Evolutionary conservation across 2,329 filamentous ascomycete genomes (phyloP).

Genomic region (Colletotrichum caudatum): DNA sequence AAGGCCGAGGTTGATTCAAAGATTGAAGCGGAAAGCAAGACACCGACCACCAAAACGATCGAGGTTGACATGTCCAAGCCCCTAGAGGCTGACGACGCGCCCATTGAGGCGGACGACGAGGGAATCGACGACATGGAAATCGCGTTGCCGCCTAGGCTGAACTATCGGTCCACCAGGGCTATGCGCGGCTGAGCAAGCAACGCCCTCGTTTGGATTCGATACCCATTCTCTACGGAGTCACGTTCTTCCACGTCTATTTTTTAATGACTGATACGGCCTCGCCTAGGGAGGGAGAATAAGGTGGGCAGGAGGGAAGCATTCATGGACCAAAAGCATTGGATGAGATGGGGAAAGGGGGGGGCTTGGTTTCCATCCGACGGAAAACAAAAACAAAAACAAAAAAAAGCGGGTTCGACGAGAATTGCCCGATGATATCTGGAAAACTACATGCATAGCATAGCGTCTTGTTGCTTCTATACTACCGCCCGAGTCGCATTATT

Average conservation of each 20-base stretch:
- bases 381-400: not conserved
- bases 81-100: conserved; percentile 33
- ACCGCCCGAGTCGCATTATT: conserved; percentile 23
- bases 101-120: conserved; percentile 54
- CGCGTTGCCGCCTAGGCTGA: conserved; percentile 52
- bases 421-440: conserved; percentile 20
- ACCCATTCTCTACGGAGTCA: conserved; percentile 3
- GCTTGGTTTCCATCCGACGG: conserved; percentile 12
- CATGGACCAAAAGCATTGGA: conserved; percentile 27
- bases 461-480: conserved; percentile 39
- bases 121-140: conserved; percentile 54
- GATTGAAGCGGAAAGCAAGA: conserved; percentile 41
- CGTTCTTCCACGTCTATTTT: not conserved
- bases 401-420: not conserved
- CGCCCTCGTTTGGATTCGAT: not conserved
- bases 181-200: conserved; percentile 47
- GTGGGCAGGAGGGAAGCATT: not conserved
- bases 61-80: conserved; percentile 36
- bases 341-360: not conserved
- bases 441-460: conserved; percentile 40
- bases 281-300: conserved; percentile 16
- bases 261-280: conserved; percentile 40
- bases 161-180: conserved; percentile 57
- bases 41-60: conserved; percentile 16
- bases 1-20: conserved; percentile 51